A percentile compares a stretch with the other conserved stretches of the same genome.
These are phyloP conservation scores for Calycina herbarum DNA, from an alignment of 2,329 filamentous ascomycete genomes.

Conservation along the genomic window DNA sequence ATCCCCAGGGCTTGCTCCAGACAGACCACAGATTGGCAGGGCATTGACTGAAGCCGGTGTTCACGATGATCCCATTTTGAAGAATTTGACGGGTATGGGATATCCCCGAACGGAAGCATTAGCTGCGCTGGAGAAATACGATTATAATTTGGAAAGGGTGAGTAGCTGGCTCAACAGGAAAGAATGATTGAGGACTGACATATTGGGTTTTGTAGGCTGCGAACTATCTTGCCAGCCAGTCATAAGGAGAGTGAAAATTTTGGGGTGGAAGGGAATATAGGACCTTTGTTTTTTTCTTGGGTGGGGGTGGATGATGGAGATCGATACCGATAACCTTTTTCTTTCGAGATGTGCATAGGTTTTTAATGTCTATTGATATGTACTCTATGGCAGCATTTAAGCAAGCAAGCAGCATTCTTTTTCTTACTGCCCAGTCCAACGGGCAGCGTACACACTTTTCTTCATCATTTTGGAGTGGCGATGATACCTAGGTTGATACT, in stretches of 20 bases:
- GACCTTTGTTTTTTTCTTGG: neutral
- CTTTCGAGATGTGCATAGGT: slow-evolving; percentile 1
- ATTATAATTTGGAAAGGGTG: slow-evolving; percentile 95
- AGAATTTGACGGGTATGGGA: slow-evolving; percentile 87
- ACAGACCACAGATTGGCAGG: slow-evolving; percentile 56
- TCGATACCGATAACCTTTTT: neutral
- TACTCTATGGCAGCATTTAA: slow-evolving; percentile 8
- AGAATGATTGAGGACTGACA: slow-evolving; percentile 12
- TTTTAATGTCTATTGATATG: slow-evolving; percentile 9
- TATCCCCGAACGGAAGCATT: slow-evolving; percentile 75
- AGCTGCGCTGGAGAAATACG: slow-evolving; percentile 84
- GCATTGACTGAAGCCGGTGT: slow-evolving; percentile 72
- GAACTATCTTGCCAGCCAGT: slow-evolving; percentile 39
- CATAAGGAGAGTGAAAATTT: slow-evolving; percentile 18
- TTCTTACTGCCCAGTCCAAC: neutral
- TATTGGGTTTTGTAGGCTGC: slow-evolving; percentile 33
- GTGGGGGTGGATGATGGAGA: neutral
- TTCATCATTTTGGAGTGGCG: neutral
- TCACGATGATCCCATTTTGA: slow-evolving; percentile 89
- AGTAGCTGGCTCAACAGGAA: slow-evolving; percentile 38
- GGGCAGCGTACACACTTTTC: neutral
- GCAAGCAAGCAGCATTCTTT: slow-evolving; percentile 5
- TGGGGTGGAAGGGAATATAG: neutral
- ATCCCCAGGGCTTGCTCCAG: slow-evolving; percentile 21
- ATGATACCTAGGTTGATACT: neutral